Evolutionary conservation across 2,329 filamentous ascomycete genomes (phyloP).

Genomic region (Aspergillus sp.): DNA sequence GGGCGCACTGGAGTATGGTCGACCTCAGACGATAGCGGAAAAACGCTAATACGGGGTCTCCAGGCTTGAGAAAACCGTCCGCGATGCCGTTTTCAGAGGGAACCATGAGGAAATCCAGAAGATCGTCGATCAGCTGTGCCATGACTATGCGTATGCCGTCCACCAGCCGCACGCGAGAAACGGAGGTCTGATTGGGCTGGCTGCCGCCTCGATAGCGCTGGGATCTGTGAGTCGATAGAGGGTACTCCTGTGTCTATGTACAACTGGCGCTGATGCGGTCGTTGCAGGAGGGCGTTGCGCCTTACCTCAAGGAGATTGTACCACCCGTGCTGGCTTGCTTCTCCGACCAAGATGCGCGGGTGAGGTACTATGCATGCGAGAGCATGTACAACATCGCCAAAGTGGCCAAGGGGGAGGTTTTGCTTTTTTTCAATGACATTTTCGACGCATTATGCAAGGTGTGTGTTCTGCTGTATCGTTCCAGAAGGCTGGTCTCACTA

Average conservation of each 20-base stretch:
- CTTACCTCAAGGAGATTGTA: constrained; percentile 86
- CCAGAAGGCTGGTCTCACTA: constrained; percentile 6
- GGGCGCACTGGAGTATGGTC: constrained; percentile 81
- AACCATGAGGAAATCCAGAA: constrained; percentile 73
- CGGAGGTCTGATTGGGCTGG: constrained; percentile 88
- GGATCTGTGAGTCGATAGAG: constrained; percentile 59
- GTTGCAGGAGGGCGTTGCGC: constrained; percentile 66
- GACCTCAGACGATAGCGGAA: constrained; percentile 1
- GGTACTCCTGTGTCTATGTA: not conserved
- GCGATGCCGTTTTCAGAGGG: constrained; percentile 65
- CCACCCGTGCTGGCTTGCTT: constrained; percentile 96
- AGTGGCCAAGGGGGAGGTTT: constrained; percentile 93
- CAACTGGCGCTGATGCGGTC: constrained; percentile 5
- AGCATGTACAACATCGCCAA: constrained; percentile 99
- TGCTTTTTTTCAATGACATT: constrained; percentile 96
- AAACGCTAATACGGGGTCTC: constrained; percentile 3
- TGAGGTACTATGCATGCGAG: constrained; percentile 96
- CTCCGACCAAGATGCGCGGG: constrained; percentile 91
- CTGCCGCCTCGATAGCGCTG: constrained; percentile 89
- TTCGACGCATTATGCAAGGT: constrained; percentile 97
- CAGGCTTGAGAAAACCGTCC: constrained; percentile 83
- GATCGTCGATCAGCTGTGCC: constrained; percentile 91
- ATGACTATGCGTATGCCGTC: constrained; percentile 94
- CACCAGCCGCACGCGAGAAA: constrained; percentile 95
- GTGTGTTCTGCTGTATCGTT: constrained; percentile 13